Base-by-base conservation (phyloP, 352 stramenopile genomes). In the Pythium insidiosum region DNA sequence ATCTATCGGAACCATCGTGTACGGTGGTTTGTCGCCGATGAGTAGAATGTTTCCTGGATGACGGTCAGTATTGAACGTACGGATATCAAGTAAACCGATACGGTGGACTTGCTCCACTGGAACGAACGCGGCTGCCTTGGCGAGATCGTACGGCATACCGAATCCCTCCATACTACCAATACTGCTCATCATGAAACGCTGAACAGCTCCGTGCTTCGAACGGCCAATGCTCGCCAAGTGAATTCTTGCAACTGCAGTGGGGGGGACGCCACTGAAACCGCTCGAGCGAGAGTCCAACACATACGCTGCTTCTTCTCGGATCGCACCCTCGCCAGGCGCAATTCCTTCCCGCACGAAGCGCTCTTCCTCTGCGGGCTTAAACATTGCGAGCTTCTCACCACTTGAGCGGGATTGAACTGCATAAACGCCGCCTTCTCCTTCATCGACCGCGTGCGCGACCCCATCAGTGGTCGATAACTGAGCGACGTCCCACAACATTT, bases 51-150 rank as follows among this genome's bases (percentile, higher is more conserved):
- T 91, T 29, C 83, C 83, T 6, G 77, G 66, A 38, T 95, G 81
- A 9, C 84, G 76, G 47, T 95, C 83, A 15, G 73, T 88, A 46
- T 95, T 95, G 58, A 91, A 90, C 23, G 94, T 59, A 2, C 84
- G 73, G 12, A 92, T 48, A 24, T 95, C 83, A 12, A 95, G 51
- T 16, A 95, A 37, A 0, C 67, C 84, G 34, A 95, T 92, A 38
- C 70, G 70, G 23, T 94, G 83, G 16, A 95, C 74, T 35, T 95
- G 77, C 6, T 85, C 73, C 1, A 84, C 70, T 0, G 72, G 60
- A 1, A 83, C 72, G 30, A 89, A 89, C 35, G 63, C 59, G n/a
- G 53, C 52, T 1, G 77, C 74, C 42, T 80, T 79, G 2, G 51
- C 43, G 4, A 79, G 55, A 13, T 87, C 63, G 19, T 80, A 83